Base-by-base conservation (phyloP, 805 yeast species). In the Saccharomycopsis guyanensis region DNA sequence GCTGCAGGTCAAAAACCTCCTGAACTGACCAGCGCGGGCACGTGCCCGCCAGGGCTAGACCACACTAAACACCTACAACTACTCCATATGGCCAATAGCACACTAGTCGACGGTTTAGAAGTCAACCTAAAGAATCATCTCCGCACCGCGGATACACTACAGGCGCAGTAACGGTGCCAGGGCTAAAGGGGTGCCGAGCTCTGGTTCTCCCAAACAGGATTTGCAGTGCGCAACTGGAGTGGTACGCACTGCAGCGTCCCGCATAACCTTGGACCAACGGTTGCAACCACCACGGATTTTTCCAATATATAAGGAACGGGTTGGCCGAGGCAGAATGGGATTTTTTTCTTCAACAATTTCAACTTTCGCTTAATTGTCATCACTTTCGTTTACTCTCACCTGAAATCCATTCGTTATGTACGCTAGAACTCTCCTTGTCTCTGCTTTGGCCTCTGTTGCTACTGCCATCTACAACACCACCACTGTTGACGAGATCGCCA, bases 401-500 rank as follows among this genome's bases (percentile, higher is more conserved):
- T 18, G 10, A 6, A 16, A 24, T 7, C 29, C 42, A n/a, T 15
- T 39, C 23, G 12, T 8, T 12, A 40, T 40, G 43, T 40, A 40
- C 43, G 15, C 36, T 16, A 25, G 32, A 40, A 22, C 32, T 15
- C 12, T 40, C 25, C 19, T 40, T 22, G 5, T 23, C 32, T 37
- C 47, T 43, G 7, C 36, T 16, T 37, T 43, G 25, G 34, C 36
- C 40, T 13, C 42, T 31, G 29, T 18, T 10, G 43, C 35, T 16
- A n/a, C 35, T 23, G 43, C 43, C 22, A n/a, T 15, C 36, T 40
- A 25, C 35, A 40, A 40, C 43, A 20, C 43, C 32, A 40, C 43
- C 20, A 23, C 43, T 32, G 22, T 16, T 13, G 40, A 37, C 5
- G 43, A n/a, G 36, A 27, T 32, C 22, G 23, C 5, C 6, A 15